Evolutionary conservation across 768 basidiomycete genomes (phyloP), one percentile per base, ranked within the genome.

Genomic region (Auricularia sp.): DNA sequence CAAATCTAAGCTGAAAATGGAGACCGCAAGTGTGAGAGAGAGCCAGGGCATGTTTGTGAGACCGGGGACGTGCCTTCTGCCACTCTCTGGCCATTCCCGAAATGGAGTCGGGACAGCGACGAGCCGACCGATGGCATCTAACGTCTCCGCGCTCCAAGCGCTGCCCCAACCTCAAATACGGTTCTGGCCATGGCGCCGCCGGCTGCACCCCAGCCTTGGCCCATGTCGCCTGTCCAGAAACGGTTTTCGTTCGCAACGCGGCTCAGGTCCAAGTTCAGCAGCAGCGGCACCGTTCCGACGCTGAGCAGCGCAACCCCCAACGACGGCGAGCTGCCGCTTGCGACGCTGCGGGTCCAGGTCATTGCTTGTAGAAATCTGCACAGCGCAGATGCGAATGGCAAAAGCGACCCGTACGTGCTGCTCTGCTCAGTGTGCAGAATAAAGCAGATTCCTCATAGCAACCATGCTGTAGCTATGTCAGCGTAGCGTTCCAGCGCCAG

Each of bases 311-410:
- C 47, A 18, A 18, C 14, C 24, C 56, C 56, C 24, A 29, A 29
- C 14, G 54, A 33, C 13, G 68, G 67, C 61, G 70, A 70, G 62
- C 36, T 54, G n/a, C 67, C 69, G 18, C 63, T 64, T 6, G 62
- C 66, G 58, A 67, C 68, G 58, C 66, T 70, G 21, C 62, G 67
- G 29, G 67, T 69, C 18, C 70, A 70, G 63, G 63, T 70, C 45
- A 33, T 69, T 13, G 67, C 63, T n/a, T 69, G 69, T 47, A 59
- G 58, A 33, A 65, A 69, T 63, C 70, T 70, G 54, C n/a, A 65
- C 18, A 67, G 65, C 33, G 65, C 62, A 37, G 70, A 70, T 58
- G 65, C 61, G 37, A 64, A 64, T 44, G 70, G 70, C 7, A 69
- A 63, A 37, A 68, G 67, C 63, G 70, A 70, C 63, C 70, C 70